Conservation (phyloP, 73 alveolate genomes). For the Paramecium biaurelia region DNA sequence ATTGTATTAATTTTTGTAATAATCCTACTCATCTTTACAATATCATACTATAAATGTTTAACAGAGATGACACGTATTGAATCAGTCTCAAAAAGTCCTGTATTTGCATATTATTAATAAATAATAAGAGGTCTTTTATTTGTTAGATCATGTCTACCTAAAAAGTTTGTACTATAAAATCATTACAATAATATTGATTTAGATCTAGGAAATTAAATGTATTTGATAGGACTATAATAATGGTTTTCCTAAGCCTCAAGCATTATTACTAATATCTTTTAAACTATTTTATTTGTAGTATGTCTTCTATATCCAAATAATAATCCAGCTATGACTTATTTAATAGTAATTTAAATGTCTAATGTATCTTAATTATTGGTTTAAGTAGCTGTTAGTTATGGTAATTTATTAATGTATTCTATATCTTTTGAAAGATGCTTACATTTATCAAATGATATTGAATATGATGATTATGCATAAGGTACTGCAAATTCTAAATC, state of each 20-base stretch:
- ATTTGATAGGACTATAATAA: conserved; percentile 16
- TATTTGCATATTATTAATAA: background rate
- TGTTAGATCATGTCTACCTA: conserved; percentile 22
- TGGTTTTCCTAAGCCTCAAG: conserved; percentile 16
- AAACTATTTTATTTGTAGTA: background rate
- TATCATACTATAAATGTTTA: background rate
- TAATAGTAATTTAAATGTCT: background rate
- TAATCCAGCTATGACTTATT: background rate
- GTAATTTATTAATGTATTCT: background rate
- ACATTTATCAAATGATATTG: background rate
- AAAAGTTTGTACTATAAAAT: background rate
- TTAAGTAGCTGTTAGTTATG: background rate
- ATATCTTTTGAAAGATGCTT: conserved; percentile 4
- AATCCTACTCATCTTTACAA: background rate
- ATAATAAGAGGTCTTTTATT: conserved; percentile 30
- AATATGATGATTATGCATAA: background rate
- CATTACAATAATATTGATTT: background rate
- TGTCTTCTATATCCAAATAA: background rate
- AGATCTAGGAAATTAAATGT: conserved; percentile 49
- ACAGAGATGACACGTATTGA: conserved; percentile 39
- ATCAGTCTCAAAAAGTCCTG: conserved; percentile 55
- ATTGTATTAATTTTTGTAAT: background rate
- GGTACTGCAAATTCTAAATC: background rate
- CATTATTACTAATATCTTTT: background rate
- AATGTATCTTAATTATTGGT: background rate